Percentiles rank a stretch among this genome's conserved stretches.
These are phyloP conservation scores for Citropsis articulata DNA, from an alignment of 345 rosid genomes.

Conservation along the genomic window DNA sequence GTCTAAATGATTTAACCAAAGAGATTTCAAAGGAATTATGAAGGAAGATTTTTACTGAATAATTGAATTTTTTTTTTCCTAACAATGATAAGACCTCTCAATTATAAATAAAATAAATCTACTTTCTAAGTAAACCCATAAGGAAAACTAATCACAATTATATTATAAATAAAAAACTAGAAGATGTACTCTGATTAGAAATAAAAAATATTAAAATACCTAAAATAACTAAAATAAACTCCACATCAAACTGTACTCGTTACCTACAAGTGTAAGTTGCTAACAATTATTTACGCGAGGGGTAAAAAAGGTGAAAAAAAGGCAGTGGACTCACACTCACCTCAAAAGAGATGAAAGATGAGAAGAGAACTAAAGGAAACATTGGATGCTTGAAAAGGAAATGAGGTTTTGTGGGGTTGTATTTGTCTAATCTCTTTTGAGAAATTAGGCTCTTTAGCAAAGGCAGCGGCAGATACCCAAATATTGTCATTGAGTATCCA, in stretches of 20 bases:
- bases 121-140: too few species aligned
- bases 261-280: slow-evolving; percentile 32
- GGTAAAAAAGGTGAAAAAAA: not conserved
- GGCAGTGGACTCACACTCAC: slow-evolving; percentile 6
- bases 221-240: too few species aligned
- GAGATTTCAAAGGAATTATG: fast-evolving
- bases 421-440: slow-evolving; percentile 31
- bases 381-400: slow-evolving; percentile 41
- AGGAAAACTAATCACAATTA: fast-evolving
- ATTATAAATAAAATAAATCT: too few species aligned
- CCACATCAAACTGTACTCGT: not conserved
- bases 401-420: slow-evolving; percentile 43
- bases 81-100: too few species aligned
- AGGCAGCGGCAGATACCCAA: slow-evolving; percentile 18
- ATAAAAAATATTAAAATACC: too few species aligned
- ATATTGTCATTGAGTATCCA: slow-evolving; percentile 36
- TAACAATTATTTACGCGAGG: slow-evolving; percentile 21
- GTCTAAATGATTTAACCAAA: too few species aligned
- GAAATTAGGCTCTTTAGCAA: not conserved
- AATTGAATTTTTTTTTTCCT: too few species aligned
- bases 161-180: too few species aligned
- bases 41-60: too few species aligned
- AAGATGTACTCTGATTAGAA: too few species aligned
- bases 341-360: slow-evolving; percentile 71
- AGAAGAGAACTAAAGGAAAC: slow-evolving; percentile 36